Percentiles rank a stretch among this genome's conserved stretches.
Conservation (phyloP, 2,329 filamentous ascomycete species). For the Alternaria arbusti region DNA sequence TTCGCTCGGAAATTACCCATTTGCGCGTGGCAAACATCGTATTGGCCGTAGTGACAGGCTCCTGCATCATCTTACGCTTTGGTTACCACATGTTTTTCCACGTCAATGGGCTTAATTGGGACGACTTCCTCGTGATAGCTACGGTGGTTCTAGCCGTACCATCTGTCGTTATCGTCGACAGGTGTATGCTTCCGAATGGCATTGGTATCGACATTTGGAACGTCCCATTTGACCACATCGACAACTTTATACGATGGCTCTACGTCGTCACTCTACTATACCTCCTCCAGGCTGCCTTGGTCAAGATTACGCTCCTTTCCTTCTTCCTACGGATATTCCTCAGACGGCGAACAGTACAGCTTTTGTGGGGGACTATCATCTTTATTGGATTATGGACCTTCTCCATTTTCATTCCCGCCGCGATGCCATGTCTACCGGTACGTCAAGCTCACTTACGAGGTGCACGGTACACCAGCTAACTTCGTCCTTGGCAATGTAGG, state of each 20-base stretch:
- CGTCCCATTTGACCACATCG: slow-evolving; percentile 49
- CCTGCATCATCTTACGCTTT: slow-evolving; percentile 42
- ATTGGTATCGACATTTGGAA: slow-evolving; percentile 60
- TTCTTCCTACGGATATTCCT: slow-evolving; percentile 38
- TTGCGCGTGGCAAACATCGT: slow-evolving; percentile 38
- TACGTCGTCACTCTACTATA: slow-evolving; percentile 40
- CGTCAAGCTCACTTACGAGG: neutral
- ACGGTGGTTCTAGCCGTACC: slow-evolving; percentile 41
- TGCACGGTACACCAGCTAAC: neutral
- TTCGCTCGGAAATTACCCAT: slow-evolving; percentile 39
- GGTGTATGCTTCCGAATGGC: slow-evolving; percentile 35
- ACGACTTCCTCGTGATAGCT: slow-evolving; percentile 23
- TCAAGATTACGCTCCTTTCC: slow-evolving; percentile 34
- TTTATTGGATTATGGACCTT: slow-evolving; percentile 27
- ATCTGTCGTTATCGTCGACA: slow-evolving; percentile 13
- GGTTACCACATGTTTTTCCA: slow-evolving; percentile 42
- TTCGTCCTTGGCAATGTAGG: neutral
- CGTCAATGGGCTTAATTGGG: neutral
- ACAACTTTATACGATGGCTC: slow-evolving; percentile 45
- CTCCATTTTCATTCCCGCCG: slow-evolving; percentile 16
- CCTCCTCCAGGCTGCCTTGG: slow-evolving; percentile 27
- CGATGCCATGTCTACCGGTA: slow-evolving; percentile 43
- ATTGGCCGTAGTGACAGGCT: slow-evolving; percentile 39
- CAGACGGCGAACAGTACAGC: slow-evolving; percentile 6
- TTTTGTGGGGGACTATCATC: slow-evolving; percentile 18